A percentile compares a stretch with the other conserved stretches of the same genome.
These are phyloP conservation scores for Canavalia ensiformis DNA, from an alignment of 306 rosid genomes.

Conservation along the genomic window DNA sequence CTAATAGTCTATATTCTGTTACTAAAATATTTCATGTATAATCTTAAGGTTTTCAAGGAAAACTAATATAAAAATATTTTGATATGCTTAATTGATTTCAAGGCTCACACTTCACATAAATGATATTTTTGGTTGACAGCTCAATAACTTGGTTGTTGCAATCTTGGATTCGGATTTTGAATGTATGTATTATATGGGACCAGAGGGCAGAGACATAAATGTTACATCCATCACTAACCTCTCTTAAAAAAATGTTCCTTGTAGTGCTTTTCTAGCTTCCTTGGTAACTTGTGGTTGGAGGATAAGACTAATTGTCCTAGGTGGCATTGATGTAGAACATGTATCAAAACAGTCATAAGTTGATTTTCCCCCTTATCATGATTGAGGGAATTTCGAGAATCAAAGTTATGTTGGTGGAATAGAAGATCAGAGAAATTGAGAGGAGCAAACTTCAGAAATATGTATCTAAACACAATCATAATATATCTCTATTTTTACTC, in stretches of 20 bases:
- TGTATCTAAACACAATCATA: not conserved
- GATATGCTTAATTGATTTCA: not conserved
- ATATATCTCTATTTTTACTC: not conserved
- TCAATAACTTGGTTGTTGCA: not conserved
- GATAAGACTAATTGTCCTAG: not conserved
- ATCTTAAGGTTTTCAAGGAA: slow-evolving; percentile 28
- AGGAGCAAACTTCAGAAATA: not conserved
- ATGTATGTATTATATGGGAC: slow-evolving; percentile 1
- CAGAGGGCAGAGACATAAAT: not conserved
- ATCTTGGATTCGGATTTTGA: slow-evolving; percentile 17
- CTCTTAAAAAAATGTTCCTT: not conserved
- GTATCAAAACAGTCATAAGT: not conserved
- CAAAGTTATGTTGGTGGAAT: slow-evolving; percentile 14
- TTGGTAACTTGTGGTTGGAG: not conserved
- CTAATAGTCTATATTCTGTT: slow-evolving; percentile 3
- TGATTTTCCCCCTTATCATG: slow-evolving; percentile 4
- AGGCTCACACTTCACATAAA: not conserved
- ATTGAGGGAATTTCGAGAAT: slow-evolving; percentile 4
- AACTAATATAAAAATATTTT: slow-evolving; percentile 19
- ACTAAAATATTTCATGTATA: slow-evolving; percentile 4
- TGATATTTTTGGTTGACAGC: slow-evolving; percentile 7
- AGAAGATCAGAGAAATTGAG: not conserved
- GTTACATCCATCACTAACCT: slow-evolving; percentile 15
- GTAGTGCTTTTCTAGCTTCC: not conserved
- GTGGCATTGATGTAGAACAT: not conserved